Conservation (phyloP, 2,329 filamentous ascomycete genomes). For the Aspergillus sp. region DNA sequence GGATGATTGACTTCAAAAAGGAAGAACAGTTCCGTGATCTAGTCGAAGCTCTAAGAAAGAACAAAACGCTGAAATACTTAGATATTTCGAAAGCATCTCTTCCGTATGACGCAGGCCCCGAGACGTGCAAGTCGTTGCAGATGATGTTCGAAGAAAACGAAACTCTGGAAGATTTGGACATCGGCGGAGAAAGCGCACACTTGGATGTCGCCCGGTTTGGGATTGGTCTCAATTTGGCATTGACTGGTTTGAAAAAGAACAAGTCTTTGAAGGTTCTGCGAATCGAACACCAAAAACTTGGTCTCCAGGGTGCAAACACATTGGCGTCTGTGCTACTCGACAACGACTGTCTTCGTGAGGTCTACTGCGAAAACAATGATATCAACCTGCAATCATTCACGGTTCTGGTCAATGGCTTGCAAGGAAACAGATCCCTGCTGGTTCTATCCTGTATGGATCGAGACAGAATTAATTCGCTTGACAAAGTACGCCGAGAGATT, state of each 20-base stretch:
- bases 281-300: constrained; percentile 65
- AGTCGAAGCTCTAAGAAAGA: constrained; percentile 57
- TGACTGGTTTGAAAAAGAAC: constrained; percentile 62
- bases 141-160: constrained; percentile 63
- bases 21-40: constrained; percentile 61
- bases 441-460: constrained; percentile 60
- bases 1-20: constrained; percentile 64
- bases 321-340: constrained; percentile 63
- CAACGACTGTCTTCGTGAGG: constrained; percentile 58
- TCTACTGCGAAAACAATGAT: constrained; percentile 68
- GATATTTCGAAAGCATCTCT: constrained; percentile 68
- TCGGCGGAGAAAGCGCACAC: constrained; percentile 67
- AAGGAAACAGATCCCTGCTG: constrained; percentile 59
- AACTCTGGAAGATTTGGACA: constrained; percentile 63
- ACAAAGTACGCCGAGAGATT: constrained; percentile 53
- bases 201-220: constrained; percentile 67
- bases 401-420: constrained; percentile 63
- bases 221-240: constrained; percentile 61
- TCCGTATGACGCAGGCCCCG: constrained; percentile 62
- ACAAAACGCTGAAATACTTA: constrained; percentile 59
- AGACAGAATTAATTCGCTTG: constrained; percentile 58
- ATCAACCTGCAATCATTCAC: constrained; percentile 68
- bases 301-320: constrained; percentile 64
- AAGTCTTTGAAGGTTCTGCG: constrained; percentile 56
- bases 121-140: constrained; percentile 61